These are phyloP conservation scores for Malus hybrid DNA, from an alignment of 331 rosid species.

Conservation along the genomic window DNA sequence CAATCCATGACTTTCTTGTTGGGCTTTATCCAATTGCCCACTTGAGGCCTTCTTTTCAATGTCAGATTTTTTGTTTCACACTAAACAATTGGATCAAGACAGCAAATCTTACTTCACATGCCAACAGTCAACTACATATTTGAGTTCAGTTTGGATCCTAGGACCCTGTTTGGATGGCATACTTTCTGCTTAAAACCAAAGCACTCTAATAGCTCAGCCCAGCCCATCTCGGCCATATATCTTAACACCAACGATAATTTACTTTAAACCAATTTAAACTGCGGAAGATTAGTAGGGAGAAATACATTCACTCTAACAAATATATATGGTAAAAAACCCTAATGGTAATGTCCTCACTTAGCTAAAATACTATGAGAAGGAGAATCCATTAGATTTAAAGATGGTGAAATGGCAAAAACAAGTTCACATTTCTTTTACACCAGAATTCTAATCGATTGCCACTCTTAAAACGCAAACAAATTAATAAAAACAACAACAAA, in stretches of 20 bases:
- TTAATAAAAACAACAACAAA: too few relatives aligned
- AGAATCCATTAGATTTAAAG: neutral
- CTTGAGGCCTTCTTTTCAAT: neutral
- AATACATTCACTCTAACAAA: neutral
- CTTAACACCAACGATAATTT: too few relatives aligned
- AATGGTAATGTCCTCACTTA: neutral
- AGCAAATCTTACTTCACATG: neutral
- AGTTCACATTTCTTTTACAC: too few relatives aligned
- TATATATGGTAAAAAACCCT: too few relatives aligned
- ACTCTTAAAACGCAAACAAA: neutral
- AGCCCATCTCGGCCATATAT: neutral
- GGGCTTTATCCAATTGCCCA: neutral
- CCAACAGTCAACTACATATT: neutral
- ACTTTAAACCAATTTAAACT: too few relatives aligned
- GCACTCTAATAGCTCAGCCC: neutral
- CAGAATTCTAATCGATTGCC: too few relatives aligned
- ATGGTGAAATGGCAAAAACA: too few relatives aligned
- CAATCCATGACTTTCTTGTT: neutral
- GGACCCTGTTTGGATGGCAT: neutral
- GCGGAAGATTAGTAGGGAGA: neutral
- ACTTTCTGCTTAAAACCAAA: neutral
- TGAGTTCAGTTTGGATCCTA: neutral
- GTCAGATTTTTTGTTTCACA: neutral
- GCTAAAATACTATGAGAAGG: neutral
- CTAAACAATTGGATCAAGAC: too few relatives aligned